These are phyloP conservation scores for Globisporangium recalcitrans DNA, from an alignment of 352 stramenopile genomes.

Conservation along the genomic window DNA sequence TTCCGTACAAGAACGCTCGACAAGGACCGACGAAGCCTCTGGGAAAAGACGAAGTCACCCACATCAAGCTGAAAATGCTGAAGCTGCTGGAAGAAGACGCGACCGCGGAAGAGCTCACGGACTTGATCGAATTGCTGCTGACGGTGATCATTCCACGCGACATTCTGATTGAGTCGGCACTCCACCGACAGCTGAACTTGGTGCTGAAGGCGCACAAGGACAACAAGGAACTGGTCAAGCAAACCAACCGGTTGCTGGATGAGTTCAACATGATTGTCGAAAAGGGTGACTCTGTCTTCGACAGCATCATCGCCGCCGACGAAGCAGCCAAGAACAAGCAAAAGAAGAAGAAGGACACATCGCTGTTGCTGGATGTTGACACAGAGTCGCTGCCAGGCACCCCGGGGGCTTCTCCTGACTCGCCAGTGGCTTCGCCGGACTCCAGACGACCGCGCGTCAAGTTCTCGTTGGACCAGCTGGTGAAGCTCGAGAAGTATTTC, in stretches of 20 bases:
- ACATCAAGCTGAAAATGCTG: conserved; percentile 84
- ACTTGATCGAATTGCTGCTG: conserved; percentile 76
- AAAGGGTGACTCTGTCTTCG: conserved; percentile 24
- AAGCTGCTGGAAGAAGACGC: conserved; percentile 82
- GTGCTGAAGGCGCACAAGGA: conserved; percentile 78
- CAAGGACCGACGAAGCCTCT: conserved; percentile 68
- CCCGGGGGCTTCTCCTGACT: conserved; percentile 48
- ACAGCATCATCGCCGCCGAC: conserved; percentile 1
- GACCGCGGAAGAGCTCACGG: conserved; percentile 67
- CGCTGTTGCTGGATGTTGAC: conserved; percentile 49
- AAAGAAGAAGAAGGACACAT: conserved; percentile 44
- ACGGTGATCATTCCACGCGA: conserved; percentile 72
- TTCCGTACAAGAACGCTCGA: conserved; percentile 76
- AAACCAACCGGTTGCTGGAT: conserved; percentile 76
- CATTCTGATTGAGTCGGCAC: conserved; percentile 68
- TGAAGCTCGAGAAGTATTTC: conserved; percentile 80
- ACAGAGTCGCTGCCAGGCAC: conserved; percentile 51
- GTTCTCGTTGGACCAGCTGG: conserved; percentile 70
- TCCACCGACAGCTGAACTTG: conserved; percentile 72
- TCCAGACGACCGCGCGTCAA: conserved; percentile 63
- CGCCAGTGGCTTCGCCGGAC: conserved; percentile 66
- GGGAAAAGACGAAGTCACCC: conserved; percentile 74
- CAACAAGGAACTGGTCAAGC: conserved; percentile 82
- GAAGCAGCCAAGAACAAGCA: conserved; percentile 20
- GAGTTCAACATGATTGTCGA: conserved; percentile 77